These are phyloP conservation scores for Chondrostereum purpureum DNA, from an alignment of 1,284 basidiomycete genomes.

Conservation along the genomic window DNA sequence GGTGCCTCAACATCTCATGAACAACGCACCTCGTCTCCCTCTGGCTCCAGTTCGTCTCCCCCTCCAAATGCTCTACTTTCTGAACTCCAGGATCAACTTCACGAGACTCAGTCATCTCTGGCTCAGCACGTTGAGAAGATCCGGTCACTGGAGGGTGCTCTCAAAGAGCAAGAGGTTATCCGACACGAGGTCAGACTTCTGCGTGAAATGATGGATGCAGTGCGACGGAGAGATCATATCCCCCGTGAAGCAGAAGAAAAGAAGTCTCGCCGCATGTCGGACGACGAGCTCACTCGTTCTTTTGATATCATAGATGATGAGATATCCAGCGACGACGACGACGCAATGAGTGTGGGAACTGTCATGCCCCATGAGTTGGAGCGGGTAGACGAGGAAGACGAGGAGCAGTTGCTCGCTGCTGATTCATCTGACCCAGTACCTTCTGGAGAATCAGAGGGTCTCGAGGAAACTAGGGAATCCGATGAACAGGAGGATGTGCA, in stretches of 20 bases:
- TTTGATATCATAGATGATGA: constrained; percentile 36
- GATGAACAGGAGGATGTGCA: constrained; percentile 26
- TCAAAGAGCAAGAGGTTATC: constrained; percentile 85
- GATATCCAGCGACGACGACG: constrained; percentile 46
- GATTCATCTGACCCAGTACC: constrained; percentile 17
- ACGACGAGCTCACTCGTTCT: constrained; percentile 15
- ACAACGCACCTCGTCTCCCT: constrained; percentile 18
- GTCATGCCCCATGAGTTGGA: constrained; percentile 65
- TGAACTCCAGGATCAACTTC: constrained; percentile 75
- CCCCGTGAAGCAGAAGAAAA: neutral
- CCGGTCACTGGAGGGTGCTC: constrained; percentile 72
- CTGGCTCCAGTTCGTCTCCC: constrained; percentile 18
- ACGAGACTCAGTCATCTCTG: constrained; percentile 80
- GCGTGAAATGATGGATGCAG: constrained; percentile 59
- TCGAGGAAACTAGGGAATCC: constrained; percentile 20
- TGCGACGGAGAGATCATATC: constrained; percentile 16
- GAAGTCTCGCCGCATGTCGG: neutral
- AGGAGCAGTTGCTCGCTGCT: constrained; percentile 45
- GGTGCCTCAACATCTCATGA: constrained; percentile 15
- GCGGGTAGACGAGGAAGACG: constrained; percentile 69
- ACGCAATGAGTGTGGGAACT: constrained; percentile 56
- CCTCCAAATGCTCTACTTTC: constrained; percentile 33
- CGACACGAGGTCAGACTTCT: constrained; percentile 74
- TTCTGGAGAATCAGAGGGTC: constrained; percentile 31
- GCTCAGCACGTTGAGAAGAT: constrained; percentile 83